Evolutionary conservation across 179 eudicot genomes (phyloP).

Genomic region (Amaranthus tricolor): DNA sequence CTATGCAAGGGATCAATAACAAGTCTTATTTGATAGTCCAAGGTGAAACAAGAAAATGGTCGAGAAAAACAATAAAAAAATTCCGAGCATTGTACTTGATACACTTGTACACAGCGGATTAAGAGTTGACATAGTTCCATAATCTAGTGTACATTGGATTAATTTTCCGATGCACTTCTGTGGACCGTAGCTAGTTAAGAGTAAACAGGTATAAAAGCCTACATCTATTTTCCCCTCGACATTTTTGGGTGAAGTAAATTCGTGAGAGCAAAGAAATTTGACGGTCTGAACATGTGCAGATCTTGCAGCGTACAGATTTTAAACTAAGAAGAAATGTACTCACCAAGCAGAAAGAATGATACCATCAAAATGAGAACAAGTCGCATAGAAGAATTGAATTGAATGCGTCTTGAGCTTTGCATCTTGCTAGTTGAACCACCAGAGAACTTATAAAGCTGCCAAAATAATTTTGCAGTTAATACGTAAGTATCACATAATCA

Average conservation of each 20-base stretch:
- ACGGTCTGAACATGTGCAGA: neutral
- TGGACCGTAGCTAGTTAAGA: neutral
- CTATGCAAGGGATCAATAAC: neutral
- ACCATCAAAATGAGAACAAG: conserved; percentile 55
- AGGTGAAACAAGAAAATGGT: neutral
- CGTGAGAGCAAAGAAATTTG: neutral
- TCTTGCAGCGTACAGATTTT: neutral
- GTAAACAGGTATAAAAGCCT: neutral
- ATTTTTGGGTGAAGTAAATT: neutral
- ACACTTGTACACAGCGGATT: neutral
- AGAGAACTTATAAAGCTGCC: conserved; percentile 50
- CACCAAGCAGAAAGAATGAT: conserved; percentile 63
- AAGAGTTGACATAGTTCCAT: neutral
- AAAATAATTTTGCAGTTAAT: conserved; percentile 1
- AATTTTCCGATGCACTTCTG: neutral
- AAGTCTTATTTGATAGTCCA: neutral
- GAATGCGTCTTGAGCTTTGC: conserved; percentile 35
- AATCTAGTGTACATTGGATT: neutral
- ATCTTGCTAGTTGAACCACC: conserved; percentile 41
- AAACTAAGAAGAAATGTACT: conserved; percentile 16
- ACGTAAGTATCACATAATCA: conserved; percentile 9
- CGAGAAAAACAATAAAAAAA: neutral
- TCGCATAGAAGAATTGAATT: conserved; percentile 39
- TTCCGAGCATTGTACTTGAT: neutral
- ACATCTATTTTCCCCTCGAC: neutral